These are phyloP conservation scores for Telfairia occidentalis DNA, from an alignment of 331 rosid genomes.

Conservation along the genomic window DNA sequence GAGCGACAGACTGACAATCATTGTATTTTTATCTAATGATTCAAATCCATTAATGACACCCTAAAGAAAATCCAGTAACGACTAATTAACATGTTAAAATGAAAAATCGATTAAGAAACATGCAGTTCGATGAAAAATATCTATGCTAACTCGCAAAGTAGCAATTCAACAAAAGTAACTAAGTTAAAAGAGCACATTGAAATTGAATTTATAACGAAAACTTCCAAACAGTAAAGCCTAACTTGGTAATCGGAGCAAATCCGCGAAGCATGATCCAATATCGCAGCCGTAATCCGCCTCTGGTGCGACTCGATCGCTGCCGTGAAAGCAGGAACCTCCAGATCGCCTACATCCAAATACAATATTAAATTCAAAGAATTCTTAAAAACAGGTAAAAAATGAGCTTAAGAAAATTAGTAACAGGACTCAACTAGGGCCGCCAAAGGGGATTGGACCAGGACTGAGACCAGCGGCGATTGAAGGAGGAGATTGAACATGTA, in stretches of 20 bases:
- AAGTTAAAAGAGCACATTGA: neutral
- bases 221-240: neutral
- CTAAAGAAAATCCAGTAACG: neutral
- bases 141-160: neutral
- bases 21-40: neutral
- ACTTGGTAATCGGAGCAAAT: constrained; percentile 54
- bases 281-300: constrained; percentile 60
- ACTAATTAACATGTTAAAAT: neutral
- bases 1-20: neutral
- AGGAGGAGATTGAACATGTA: constrained; percentile 78
- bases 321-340: constrained; percentile 81
- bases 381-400: neutral
- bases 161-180: neutral
- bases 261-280: constrained; percentile 46
- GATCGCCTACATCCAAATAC: constrained; percentile 25
- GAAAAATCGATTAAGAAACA: neutral
- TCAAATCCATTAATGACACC: neutral
- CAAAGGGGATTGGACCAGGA: constrained; percentile 73
- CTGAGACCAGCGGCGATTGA: constrained; percentile 60
- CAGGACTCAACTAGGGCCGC: constrained; percentile 63
- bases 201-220: neutral
- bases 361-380: neutral
- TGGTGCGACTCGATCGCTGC: constrained; percentile 96
- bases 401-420: neutral
- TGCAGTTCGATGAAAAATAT: neutral